phyloP scores from a whole-genome alignment of 371 early-diverging fungal species.

The Haplosporangium sp. region DNA sequence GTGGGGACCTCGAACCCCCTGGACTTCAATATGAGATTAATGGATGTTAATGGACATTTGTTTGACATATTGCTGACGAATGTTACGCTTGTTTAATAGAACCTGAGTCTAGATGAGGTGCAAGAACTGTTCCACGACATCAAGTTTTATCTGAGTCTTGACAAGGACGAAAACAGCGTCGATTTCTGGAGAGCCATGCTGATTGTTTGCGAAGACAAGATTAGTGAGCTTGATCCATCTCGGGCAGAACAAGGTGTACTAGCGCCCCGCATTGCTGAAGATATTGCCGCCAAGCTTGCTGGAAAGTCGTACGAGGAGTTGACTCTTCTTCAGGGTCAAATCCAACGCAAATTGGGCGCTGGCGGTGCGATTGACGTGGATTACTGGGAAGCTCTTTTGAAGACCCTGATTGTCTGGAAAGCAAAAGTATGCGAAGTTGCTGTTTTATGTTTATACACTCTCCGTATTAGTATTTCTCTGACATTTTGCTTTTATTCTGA shows the following conservation, averaged over 20 bases:
- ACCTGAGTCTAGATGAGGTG: constrained; percentile 72
- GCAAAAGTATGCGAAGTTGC: constrained; percentile 64
- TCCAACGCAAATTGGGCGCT: constrained; percentile 74
- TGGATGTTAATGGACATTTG: not conserved
- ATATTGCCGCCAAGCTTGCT: constrained; percentile 75
- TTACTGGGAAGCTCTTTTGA: constrained; percentile 92
- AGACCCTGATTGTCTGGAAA: constrained; percentile 83
- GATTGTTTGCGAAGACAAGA: constrained; percentile 81
- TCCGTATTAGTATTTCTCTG: too few species aligned
- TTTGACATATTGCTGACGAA: not conserved
- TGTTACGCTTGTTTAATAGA: constrained; percentile 40
- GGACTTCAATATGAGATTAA: not conserved
- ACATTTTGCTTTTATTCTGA: not conserved
- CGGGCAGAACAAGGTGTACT: constrained; percentile 40
- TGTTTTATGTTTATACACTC: too few species aligned
- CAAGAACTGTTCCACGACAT: constrained; percentile 87
- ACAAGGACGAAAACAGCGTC: constrained; percentile 76
- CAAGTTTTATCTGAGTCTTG: constrained; percentile 85
- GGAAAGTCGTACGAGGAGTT: constrained; percentile 84
- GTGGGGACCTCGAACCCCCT: constrained; percentile 1
- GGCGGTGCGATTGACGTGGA: constrained; percentile 89
- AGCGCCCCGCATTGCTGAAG: constrained; percentile 63
- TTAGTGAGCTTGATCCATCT: constrained; percentile 60
- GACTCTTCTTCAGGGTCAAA: constrained; percentile 74
- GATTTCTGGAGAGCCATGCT: constrained; percentile 90